Base-by-base conservation (phyloP, 495 filamentous ascomycete species). In the Aspergillus ostianus region DNA sequence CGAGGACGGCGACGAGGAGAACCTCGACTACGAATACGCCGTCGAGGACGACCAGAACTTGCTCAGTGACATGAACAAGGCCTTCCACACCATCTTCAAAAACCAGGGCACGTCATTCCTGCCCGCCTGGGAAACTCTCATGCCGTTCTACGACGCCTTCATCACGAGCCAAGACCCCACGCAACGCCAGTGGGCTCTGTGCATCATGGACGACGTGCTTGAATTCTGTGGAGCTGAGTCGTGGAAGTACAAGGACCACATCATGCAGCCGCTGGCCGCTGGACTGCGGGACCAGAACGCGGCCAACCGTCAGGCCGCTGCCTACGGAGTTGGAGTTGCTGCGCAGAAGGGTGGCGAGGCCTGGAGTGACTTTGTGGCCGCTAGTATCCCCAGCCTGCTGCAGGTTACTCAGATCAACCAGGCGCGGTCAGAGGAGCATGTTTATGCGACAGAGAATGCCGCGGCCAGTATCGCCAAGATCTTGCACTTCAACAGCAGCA, bases 51-150 rank as follows among this genome's bases (percentile, higher is more conserved):
- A 99, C 70, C 94, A 98, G 72, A 93, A 91, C 26, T 79, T 99
- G 20, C 85, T 99, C 51, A 96, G 93, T 9, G 95, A 99, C 68
- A 99, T 99, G 95, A 99, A 98, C 86, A 99, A 99, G 79, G 92
- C 95, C 0, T 99, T 96, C 84, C 95, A 99, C 73, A 94, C 90
- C 48, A 92, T 99, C 65, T 98, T 98, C 80, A 97, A 97, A 81
- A 90, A 97, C 80, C 90, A 95, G 67, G 89, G 90, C 57, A 80
- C 84, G 18, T 70, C 80, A 27, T 99, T 98, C 84, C 83, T 99
- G 53, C 89, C 85, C 9, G 74, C 89, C 47, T 98, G 93, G 93
- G 86, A 94, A 67, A 85, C 86, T 23, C 82, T 99, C 19, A 82
- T 93, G 61, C 77, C 75, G 13, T 95, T 90, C 53, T 99, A 98